These are phyloP conservation scores for Penicillium corylophilum DNA, from an alignment of 2,329 filamentous ascomycete species.

Conservation along the genomic window DNA sequence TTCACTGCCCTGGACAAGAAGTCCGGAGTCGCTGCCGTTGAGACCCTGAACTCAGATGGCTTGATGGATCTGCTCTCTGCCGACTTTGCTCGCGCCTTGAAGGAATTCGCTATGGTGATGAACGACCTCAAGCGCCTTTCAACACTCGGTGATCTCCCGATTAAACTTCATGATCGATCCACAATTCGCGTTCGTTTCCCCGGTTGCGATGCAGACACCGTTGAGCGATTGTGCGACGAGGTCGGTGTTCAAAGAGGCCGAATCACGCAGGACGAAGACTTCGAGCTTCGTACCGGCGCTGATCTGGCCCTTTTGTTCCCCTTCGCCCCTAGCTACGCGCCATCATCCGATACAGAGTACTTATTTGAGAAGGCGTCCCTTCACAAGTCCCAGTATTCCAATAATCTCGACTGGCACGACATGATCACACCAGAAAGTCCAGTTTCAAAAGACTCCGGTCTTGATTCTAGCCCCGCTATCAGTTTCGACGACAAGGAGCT, in stretches of 20 bases:
- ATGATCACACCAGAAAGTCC: conserved; percentile 53
- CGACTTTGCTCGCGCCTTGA: conserved; percentile 83
- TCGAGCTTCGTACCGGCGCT: conserved; percentile 65
- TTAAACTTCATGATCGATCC: conserved; percentile 67
- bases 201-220: conserved; percentile 79
- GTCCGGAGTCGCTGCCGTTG: conserved; percentile 28
- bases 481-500: conserved; percentile 46
- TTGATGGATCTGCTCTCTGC: conserved; percentile 81
- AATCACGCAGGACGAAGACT: conserved; percentile 75
- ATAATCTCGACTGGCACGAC: conserved; percentile 55
- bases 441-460: conserved; percentile 24
- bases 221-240: conserved; percentile 82
- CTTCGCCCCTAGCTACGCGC: conserved; percentile 66
- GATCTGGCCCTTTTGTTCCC: conserved; percentile 80
- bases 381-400: conserved; percentile 31
- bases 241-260: conserved; percentile 78
- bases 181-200: conserved; percentile 82
- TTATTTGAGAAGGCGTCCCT: conserved; percentile 43
- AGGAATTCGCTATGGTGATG: conserved; percentile 76
- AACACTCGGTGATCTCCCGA: conserved; percentile 76
- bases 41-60: conserved; percentile 75
- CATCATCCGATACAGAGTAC: conserved; percentile 45
- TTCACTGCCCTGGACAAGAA: conserved; percentile 48
- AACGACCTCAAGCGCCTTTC: conserved; percentile 79
- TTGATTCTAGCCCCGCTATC: conserved; percentile 29